Conservation (phyloP, 73 alveolate species). For the Effrenium voratum region DNA sequence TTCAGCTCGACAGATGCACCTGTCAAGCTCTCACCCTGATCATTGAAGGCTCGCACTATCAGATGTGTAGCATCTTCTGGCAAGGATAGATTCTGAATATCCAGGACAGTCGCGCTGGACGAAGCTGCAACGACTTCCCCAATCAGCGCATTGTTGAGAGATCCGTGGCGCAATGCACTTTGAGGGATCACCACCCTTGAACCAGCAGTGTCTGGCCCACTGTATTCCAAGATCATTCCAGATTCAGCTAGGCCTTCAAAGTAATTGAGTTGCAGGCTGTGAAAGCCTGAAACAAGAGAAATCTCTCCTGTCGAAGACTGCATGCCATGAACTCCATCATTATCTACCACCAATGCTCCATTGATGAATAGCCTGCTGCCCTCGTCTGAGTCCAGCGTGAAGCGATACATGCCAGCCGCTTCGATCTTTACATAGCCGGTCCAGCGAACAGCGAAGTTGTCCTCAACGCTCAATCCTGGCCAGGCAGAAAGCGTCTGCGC, state of each 20-base stretch:
- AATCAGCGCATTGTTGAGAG: conserved; percentile 28
- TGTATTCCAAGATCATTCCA: conserved; percentile 27
- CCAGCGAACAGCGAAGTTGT: conserved; percentile 58
- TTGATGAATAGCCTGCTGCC: conserved; percentile 51
- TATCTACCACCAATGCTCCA: conserved; percentile 37
- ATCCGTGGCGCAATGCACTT: conserved; percentile 50
- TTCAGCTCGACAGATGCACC: neutral
- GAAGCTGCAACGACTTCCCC: conserved; percentile 38
- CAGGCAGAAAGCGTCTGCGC: conserved; percentile 13
- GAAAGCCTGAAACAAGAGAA: conserved; percentile 26
- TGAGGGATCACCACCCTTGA: neutral
- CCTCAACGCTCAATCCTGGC: conserved; percentile 31
- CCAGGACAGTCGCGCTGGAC: neutral
- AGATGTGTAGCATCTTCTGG: conserved; percentile 62
- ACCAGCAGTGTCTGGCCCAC: conserved; percentile 37
- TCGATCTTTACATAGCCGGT: conserved; percentile 45
- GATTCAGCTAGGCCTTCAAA: neutral
- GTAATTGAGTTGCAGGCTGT: conserved; percentile 11
- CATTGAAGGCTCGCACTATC: conserved; percentile 15
- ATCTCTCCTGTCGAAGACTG: conserved; percentile 30
- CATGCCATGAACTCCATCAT: conserved; percentile 28
- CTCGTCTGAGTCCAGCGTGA: conserved; percentile 28
- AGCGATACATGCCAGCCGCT: conserved; percentile 38
- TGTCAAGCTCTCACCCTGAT: conserved; percentile 25
- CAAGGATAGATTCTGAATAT: neutral